Base-by-base conservation (phyloP, 768 basidiomycete species). In the Boletus patriciae region DNA sequence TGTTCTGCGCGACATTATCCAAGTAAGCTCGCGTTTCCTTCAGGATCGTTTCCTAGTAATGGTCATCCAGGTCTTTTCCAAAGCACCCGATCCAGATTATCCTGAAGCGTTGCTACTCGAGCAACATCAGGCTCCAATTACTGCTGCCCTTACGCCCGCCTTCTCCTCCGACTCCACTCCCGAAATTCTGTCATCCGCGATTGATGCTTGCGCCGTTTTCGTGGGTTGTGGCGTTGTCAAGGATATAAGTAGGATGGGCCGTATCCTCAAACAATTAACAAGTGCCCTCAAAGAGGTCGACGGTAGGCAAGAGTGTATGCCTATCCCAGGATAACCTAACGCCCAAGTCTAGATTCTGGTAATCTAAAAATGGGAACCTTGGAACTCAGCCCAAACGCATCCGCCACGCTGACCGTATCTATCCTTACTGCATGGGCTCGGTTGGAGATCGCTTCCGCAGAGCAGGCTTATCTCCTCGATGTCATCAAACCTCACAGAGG, bases 71-170 rank as follows among this genome's bases (percentile, higher is more conserved):
- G 83, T 88, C 52, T 99, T 99, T 72, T 83, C 92, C 3, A 73
- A 78, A 29, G 83, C 91, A 7, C 90, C 92, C 0, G 97, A 99
- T 73, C 92, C 94, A 2, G 94, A 94, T 50, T 98, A 93, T 63
- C 90, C 92, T 34, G 92, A 92, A 57, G 85, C 91, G 0, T 78
- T 95, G 6, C 77, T 99, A 3, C 82, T 99, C 13, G 96, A 99
- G 68, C 97, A 99, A 70, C 90, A 97, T 71, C 97, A 99, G 74
- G 96, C 97, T 0, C 96, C 97, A 0, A 96, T 99, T 57, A 97
- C 96, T 3, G 94, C 97, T 19, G 97, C 97, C 0, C 80, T 98
- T 18, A 98, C 96, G 0, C 96, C 97, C 0, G 94, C 95, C 0
- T 98, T 99, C 67, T 94, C 93, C 2, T 81, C 92, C 0, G 97